phyloP scores from a whole-genome alignment of 768 basidiomycete species.

The Kwoniella bestiolae region DNA sequence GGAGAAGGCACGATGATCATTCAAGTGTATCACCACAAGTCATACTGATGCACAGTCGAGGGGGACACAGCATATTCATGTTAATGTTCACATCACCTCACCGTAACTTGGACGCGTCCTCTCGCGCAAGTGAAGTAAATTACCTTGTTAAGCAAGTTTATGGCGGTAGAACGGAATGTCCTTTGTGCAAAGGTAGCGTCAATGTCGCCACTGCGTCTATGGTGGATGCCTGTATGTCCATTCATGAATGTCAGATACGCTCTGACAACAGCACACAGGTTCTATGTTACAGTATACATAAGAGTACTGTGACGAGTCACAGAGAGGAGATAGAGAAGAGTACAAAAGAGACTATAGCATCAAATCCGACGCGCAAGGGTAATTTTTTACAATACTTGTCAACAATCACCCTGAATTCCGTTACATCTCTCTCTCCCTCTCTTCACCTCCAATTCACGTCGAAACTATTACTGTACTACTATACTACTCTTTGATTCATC shows the following conservation, averaged over 20 bases:
- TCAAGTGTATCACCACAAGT: not conserved
- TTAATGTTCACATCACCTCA: not conserved
- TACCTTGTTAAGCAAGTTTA: not conserved
- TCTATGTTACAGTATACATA: no score
- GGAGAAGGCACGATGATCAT: not conserved
- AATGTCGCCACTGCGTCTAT: not conserved
- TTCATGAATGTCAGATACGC: not conserved
- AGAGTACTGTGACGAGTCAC: not conserved
- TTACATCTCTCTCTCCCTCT: not conserved
- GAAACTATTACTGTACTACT: no score
- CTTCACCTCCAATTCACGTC: not conserved
- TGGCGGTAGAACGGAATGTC: not conserved
- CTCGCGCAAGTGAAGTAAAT: not conserved
- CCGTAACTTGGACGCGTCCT: not conserved
- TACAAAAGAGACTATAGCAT: not conserved
- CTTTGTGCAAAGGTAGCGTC: not conserved
- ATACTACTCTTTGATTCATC: not conserved
- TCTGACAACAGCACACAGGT: not conserved
- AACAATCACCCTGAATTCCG: constrained; percentile 19
- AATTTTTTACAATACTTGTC: not conserved
- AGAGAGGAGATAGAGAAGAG: not conserved
- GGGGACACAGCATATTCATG: not conserved
- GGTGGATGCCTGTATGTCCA: no score
- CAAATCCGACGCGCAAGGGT: not conserved
- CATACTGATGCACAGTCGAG: not conserved